These are phyloP conservation scores for Meyerozyma smithsonii DNA, from an alignment of 1,139 yeast species.

Conservation along the genomic window DNA sequence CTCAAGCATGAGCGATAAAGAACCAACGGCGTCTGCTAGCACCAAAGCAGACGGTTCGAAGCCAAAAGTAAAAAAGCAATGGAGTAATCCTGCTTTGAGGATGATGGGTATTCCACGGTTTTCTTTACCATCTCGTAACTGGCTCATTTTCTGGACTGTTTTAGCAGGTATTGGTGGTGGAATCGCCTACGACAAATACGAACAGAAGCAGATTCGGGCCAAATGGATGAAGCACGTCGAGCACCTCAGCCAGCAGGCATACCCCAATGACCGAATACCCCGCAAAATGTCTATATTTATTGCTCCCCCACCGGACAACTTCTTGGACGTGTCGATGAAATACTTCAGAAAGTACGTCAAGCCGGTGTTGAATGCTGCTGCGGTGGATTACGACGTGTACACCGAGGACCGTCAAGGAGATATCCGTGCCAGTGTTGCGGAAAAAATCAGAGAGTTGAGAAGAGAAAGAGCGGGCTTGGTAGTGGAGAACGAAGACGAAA, in stretches of 20 bases:
- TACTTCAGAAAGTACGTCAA: constrained; percentile 78
- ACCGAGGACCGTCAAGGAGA: constrained; percentile 85
- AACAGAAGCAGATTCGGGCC: constrained; percentile 62
- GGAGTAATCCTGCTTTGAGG: constrained; percentile 79
- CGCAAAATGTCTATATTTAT: constrained; percentile 77
- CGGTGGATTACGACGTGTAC: constrained; percentile 76
- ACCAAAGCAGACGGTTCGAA: constrained; percentile 3
- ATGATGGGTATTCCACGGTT: constrained; percentile 83
- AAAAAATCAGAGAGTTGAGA: constrained; percentile 70
- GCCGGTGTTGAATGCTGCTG: constrained; percentile 82
- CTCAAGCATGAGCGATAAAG: background rate
- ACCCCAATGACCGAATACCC: constrained; percentile 46
- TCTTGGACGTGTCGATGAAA: constrained; percentile 67
- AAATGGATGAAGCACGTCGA: constrained; percentile 64
- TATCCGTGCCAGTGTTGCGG: constrained; percentile 77
- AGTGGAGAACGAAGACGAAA: constrained; percentile 7
- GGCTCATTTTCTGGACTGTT: constrained; percentile 86
- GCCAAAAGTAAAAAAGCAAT: constrained; percentile 39
- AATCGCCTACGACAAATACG: constrained; percentile 68
- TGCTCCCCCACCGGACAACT: constrained; percentile 97
- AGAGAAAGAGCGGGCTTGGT: constrained; percentile 23
- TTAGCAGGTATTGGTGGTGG: constrained; percentile 66
- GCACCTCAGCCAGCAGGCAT: constrained; percentile 36
- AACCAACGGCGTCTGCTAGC: background rate
- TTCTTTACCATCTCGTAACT: constrained; percentile 82